Base-by-base conservation (phyloP, 73 alveolate species). In the Effrenium voratum region DNA sequence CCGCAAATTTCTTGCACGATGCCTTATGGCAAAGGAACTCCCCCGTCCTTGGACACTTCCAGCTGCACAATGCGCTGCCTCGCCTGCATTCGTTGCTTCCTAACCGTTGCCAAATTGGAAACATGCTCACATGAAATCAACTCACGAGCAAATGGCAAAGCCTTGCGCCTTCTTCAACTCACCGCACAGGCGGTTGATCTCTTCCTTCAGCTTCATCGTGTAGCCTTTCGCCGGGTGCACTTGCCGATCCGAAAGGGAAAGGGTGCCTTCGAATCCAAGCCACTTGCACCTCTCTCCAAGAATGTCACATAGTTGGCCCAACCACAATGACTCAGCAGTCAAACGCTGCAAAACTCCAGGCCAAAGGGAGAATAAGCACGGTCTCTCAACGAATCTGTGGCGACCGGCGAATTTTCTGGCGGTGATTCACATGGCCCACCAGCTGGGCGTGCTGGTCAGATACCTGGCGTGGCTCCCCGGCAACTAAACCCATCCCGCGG, bases 401-500 rank as follows among this genome's bases (percentile, higher is more conserved):
- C 28, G n/a, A 16, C 2, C 68, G 24, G 44, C 96, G 96, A 86
- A 90, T 90, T 73, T 90, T 90, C 86, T 90, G 96, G 1, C 96
- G 96, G 57, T 90, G 96, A 73, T 90, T 90, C 76, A 90, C 96
- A 46, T 90, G 96, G 28, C 96, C 96, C 16, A 90, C 96, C 57
- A 90, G 73, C 96, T 68, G 96, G 5, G 96, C 96, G 47, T 90
- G 96, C 59, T 90, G 96, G 32, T 90, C 96, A 10, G 96, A 90
- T 16, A 90, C 96, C 96, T 90, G 80, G 82, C 82, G 82, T 47
- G 38, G 41, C n/a, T n/a, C n/a, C n/a, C n/a, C n/a, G n/a, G n/a
- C n/a, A n/a, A n/a, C n/a, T n/a, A n/a, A n/a, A n/a, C n/a, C n/a
- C n/a, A n/a, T n/a, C n/a, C n/a, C n/a, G n/a, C n/a, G n/a, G n/a